Evolutionary conservation across 116 monocot species (phyloP), one percentile per base, ranked within the genome.

Genomic region (Papilionanthe hybrid): DNA sequence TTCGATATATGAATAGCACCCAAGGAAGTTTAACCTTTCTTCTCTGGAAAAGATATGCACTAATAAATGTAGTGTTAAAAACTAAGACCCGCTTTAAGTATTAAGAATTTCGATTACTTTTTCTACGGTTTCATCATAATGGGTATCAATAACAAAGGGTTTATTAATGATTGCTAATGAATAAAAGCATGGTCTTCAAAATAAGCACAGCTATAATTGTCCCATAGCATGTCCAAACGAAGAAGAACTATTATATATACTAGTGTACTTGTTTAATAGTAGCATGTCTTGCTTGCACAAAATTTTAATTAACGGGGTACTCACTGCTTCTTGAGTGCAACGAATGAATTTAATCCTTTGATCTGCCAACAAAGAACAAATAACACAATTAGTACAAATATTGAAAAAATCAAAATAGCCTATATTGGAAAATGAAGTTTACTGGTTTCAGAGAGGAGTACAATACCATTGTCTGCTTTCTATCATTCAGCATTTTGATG

Each of bases 281-380:
- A 60, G 9, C 20, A 60, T 22, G 60, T 60, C 20, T 60, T 60
- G 25, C 60, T 25, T 60, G 60, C 60, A 60, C 22, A 60, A 60
- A 60, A 60, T 23, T 60, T 7, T 23, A 58, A 58, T 5, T 23
- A n/a, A 44, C 28, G 8, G 48, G 49, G 49, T 42, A 86, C 95
- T 92, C 73, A 95, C 95, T 90, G 87, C 50, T 95, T 95, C 84
- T 92, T 95, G 18, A 90, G 84, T 75, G 92, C 89, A 73, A 95
- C 95, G 77, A 83, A 95, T 20, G 90, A 92, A 78, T 95, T 95
- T 74, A 95, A 58, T 75, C 92, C 95, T 86, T 92, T 95, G 53
- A 95, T 87, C 94, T 94, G 90, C 78, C 42, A 43, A 60, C 12
- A 69, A 2, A 69, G 15, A 90, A 90, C 72, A 81, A 53, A 25